Evolutionary conservation across 1,139 yeast genomes (phyloP).

Genomic region (Eremothecium coryli): DNA sequence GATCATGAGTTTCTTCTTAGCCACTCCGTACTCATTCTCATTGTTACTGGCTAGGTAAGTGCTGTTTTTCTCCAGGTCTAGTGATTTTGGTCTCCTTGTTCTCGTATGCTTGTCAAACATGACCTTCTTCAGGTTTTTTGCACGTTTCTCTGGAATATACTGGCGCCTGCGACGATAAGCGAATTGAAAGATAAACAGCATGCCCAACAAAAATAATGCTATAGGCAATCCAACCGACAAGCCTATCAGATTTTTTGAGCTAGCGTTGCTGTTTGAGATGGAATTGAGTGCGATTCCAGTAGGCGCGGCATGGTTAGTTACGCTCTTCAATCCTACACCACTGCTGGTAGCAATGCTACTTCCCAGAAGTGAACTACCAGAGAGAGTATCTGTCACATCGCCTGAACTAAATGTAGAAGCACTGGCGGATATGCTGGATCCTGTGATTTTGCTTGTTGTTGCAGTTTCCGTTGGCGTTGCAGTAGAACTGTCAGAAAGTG

Average conservation of each 20-base stretch:
- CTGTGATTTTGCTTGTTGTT: not conserved
- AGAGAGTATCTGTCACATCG: no score
- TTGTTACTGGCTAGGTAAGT: conserved; percentile 4
- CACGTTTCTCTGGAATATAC: not conserved
- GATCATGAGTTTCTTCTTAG: conserved; percentile 7
- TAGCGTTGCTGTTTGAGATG: conserved; percentile 8
- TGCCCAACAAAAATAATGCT: conserved; percentile 20
- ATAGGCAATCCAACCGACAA: conserved; percentile 28
- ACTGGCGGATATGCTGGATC: not conserved
- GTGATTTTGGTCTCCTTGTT: not conserved
- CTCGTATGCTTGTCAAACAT: not conserved
- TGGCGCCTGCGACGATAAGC: conserved; percentile 11
- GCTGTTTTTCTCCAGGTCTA: conserved; percentile 1
- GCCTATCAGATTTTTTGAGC: conserved; percentile 18
- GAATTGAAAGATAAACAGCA: conserved; percentile 16
- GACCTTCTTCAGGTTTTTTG: not conserved
- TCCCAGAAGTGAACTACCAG: not conserved
- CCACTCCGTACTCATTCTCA: not conserved
- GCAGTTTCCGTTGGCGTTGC: not conserved
- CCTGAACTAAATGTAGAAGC: not conserved
- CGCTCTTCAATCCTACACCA: not conserved
- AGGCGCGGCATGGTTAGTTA: not conserved
- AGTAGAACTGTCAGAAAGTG: not conserved
- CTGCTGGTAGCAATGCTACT: not conserved
- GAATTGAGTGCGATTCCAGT: conserved; percentile 5